phyloP scores from a whole-genome alignment of 441 rosid species.

The Erodium trifolium region DNA sequence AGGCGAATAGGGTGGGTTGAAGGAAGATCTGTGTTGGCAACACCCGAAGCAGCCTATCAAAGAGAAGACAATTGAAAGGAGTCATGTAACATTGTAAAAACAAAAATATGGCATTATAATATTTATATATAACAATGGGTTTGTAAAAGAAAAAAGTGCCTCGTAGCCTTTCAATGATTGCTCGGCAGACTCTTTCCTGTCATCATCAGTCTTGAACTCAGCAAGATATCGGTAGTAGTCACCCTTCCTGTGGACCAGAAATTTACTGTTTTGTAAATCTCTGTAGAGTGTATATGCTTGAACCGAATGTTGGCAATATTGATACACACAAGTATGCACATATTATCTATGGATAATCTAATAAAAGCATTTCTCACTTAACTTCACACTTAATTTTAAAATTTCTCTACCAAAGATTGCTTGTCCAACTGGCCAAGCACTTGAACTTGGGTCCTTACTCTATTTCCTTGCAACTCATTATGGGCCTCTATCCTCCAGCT shows the following conservation, averaged over 20 bases:
- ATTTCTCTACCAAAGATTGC: too few relatives aligned
- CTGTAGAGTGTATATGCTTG: not conserved
- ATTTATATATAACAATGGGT: not conserved
- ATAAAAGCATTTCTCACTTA: too few relatives aligned
- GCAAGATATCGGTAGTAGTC: slow-evolving; percentile 93
- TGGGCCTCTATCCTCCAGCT: too few relatives aligned
- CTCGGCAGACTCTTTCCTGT: slow-evolving; percentile 90
- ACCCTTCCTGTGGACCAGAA: slow-evolving; percentile 64
- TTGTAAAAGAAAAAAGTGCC: slow-evolving; percentile 30
- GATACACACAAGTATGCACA: not conserved
- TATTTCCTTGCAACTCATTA: too few relatives aligned
- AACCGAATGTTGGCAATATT: not conserved
- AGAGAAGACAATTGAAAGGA: not conserved
- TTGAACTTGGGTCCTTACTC: too few relatives aligned
- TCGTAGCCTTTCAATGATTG: slow-evolving; percentile 90
- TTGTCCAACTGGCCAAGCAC: too few relatives aligned
- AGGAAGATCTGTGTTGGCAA: slow-evolving; percentile 83
- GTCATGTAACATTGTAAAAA: slow-evolving; percentile 2
- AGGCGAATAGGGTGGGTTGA: slow-evolving; percentile 98
- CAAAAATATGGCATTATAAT: not conserved
- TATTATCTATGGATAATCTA: not conserved
- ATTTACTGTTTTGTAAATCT: not conserved
- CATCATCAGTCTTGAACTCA: slow-evolving; percentile 94
- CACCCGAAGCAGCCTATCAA: slow-evolving; percentile 69
- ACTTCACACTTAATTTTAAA: too few relatives aligned